These are phyloP conservation scores for Aspergillus novoparasiticus DNA, from an alignment of 2,329 filamentous ascomycete species.

Conservation along the genomic window DNA sequence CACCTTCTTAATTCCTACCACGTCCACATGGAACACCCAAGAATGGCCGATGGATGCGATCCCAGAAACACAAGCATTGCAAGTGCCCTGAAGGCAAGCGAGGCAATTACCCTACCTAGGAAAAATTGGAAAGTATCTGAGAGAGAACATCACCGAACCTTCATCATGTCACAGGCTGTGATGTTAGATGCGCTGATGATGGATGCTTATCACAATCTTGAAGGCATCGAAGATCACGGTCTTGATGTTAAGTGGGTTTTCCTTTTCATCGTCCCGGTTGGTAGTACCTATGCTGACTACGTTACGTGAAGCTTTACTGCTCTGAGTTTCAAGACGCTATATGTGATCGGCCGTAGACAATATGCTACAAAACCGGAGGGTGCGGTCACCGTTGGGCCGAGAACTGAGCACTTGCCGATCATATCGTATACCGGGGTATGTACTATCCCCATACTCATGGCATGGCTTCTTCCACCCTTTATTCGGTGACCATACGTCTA, in stretches of 20 bases:
- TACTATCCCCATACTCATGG: background rate
- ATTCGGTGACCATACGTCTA: background rate
- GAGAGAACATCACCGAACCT: background rate
- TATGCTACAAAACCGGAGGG: slow-evolving; percentile 3
- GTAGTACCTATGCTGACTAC: background rate
- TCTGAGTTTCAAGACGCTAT: background rate
- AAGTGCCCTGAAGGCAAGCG: background rate
- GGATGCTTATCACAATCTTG: slow-evolving; percentile 1
- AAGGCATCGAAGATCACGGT: background rate
- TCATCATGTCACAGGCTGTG: background rate
- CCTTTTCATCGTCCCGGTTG: no score
- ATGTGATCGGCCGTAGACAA: slow-evolving; percentile 3
- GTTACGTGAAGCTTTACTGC: background rate
- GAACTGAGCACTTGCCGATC: background rate
- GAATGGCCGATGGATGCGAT: background rate
- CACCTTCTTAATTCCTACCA: background rate
- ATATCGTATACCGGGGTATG: slow-evolving; percentile 9
- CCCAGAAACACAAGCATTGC: background rate
- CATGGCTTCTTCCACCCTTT: background rate
- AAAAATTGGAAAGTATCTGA: slow-evolving; percentile 4
- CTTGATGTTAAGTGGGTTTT: slow-evolving; percentile 1
- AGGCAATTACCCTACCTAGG: slow-evolving; percentile 7
- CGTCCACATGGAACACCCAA: background rate
- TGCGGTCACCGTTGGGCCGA: background rate
- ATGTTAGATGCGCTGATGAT: slow-evolving; percentile 2